Conservation (phyloP, 352 stramenopile genomes). For the Aphanomyces invadans region DNA sequence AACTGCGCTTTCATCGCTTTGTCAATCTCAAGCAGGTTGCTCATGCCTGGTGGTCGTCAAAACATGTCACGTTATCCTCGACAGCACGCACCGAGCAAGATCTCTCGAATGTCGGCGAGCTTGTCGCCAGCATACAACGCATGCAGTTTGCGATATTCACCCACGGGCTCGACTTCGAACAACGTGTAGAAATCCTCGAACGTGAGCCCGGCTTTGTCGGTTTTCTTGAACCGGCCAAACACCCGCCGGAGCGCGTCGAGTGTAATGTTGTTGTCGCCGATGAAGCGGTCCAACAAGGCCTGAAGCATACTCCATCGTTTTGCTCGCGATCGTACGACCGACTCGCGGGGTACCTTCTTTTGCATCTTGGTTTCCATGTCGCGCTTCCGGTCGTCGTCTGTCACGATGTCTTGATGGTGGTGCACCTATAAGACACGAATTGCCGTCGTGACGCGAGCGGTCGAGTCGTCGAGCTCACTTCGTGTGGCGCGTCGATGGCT, state of each 20-base stretch:
- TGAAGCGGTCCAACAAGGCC: conserved; percentile 58
- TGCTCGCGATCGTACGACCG: too few species aligned
- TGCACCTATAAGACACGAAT: too few species aligned
- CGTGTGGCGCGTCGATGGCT: conserved; percentile 22
- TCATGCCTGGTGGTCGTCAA: conserved; percentile 33
- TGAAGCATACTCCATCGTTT: too few species aligned
- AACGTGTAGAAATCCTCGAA: conserved; percentile 79
- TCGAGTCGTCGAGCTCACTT: too few species aligned
- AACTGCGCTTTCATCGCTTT: conserved; percentile 83
- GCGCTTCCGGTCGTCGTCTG: conserved; percentile 43
- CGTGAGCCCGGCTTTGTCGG: conserved; percentile 47
- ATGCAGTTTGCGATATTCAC: conserved; percentile 84
- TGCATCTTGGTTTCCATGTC: conserved; percentile 58
- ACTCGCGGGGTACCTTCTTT: conserved; percentile 32
- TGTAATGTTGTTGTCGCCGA: conserved; percentile 56
- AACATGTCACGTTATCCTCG: background rate
- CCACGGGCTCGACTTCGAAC: conserved; percentile 81
- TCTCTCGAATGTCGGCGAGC: conserved; percentile 78
- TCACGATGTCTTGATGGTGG: conserved; percentile 29
- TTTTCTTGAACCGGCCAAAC: conserved; percentile 46
- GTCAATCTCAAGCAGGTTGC: conserved; percentile 74
- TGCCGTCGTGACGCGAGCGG: too few species aligned
- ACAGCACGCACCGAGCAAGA: conserved; percentile 59
- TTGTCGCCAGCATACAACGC: conserved; percentile 73
- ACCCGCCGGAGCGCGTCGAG: conserved; percentile 54